phyloP scores from a whole-genome alignment of 2,329 filamentous ascomycete genomes.

The Pseudopithomyces maydicus region DNA sequence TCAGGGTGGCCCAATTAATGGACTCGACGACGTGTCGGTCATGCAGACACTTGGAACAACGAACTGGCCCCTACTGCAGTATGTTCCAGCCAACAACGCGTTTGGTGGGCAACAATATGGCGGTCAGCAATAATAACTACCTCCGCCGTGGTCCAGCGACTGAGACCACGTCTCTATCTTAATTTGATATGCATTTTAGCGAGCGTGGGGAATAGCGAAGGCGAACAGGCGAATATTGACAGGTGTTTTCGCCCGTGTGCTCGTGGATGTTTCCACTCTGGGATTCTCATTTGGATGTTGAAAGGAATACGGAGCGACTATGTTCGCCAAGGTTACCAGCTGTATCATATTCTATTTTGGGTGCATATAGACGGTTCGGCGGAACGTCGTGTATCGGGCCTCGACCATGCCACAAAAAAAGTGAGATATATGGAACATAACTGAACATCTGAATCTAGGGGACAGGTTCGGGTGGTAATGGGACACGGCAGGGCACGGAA shows the following conservation, averaged over 20 bases:
- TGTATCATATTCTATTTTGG: neutral
- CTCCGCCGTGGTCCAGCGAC: neutral
- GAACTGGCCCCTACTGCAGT: constrained; percentile 38
- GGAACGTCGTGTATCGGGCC: neutral
- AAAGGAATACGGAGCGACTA: constrained; percentile 1
- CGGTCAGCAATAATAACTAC: neutral
- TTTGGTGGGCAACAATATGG: constrained; percentile 20
- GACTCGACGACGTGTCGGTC: constrained; percentile 30
- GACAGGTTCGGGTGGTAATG: neutral
- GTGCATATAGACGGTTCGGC: neutral
- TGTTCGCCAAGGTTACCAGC: neutral
- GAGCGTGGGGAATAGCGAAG: neutral
- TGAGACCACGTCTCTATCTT: neutral
- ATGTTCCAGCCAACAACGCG: constrained; percentile 27
- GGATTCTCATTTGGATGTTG: neutral
- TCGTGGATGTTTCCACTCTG: neutral
- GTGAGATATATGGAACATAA: neutral
- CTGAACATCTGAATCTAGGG: neutral
- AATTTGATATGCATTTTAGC: neutral
- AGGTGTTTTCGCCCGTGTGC: neutral
- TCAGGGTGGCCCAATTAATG: constrained; percentile 19
- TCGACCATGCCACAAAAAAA: neutral
- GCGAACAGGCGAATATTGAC: neutral
- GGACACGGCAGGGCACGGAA: neutral
- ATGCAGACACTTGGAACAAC: constrained; percentile 24